Base-by-base conservation (phyloP, 257 asterid genomes). In the Ehretia macrophylla region DNA sequence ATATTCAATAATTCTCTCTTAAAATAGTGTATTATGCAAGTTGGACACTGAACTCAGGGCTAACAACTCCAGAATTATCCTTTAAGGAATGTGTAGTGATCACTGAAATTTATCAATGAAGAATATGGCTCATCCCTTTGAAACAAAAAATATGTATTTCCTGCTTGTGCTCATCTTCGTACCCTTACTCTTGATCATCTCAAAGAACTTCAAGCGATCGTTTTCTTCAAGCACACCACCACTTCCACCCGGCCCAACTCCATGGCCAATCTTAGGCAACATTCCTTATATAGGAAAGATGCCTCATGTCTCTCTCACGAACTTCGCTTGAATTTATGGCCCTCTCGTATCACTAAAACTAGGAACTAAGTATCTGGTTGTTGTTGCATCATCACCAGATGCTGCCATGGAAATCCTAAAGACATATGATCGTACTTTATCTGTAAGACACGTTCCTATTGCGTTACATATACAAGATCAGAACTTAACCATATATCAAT, bases 181-280 rank as follows among this genome's bases (percentile, higher is more conserved):
- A 0, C 61, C 73, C 19, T 18, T 55, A 4, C 16, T 74, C 14
- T 9, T 32, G 20, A 52, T 60, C 68, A 62, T 68, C 23, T 20
- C 17, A 13, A 23, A 52, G 63, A 67, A 45, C 10, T 59, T 55
- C 60, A 72, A 68, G 56, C 40, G 32, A 17, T 22, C 65, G 5
- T n/a, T n/a, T n/a, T n/a, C n/a, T n/a, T n/a, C n/a, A n/a, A 35
- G 55, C 10, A 44, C 11, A 14, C 70, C 68, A 14, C 69, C 58
- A 17, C 79, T 81, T 46, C 87, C 87, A 27, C 82, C 87, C 8
- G 81, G 84, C 22, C 87, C 87, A 61, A 59, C 60, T 20, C 68
- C 79, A 67, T 75, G 81, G 79, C 81, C 83, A 20, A 32, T 77
- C 68, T 4, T 77, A 17, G 68, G 76, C 58, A 72, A 70, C 59